Percentiles rank a stretch among this genome's conserved stretches.
Evolutionary conservation across 2,329 filamentous ascomycete species (phyloP).

Genomic region (Orbilia ellipsospora): DNA sequence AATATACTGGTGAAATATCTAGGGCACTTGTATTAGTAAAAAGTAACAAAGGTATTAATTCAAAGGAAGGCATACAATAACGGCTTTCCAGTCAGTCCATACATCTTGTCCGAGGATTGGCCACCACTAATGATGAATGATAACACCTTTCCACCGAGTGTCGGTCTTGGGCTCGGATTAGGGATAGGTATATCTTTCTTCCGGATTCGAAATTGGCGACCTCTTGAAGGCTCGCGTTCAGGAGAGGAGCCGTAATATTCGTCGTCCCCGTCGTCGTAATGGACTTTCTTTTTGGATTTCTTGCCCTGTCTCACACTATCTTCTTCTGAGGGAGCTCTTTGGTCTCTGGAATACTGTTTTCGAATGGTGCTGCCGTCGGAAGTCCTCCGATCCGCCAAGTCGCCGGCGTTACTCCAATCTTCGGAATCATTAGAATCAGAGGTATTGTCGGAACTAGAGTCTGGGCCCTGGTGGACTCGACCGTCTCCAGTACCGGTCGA

Average conservation of each 20-base stretch:
- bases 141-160: constrained; percentile 65
- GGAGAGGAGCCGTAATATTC: neutral
- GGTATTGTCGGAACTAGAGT: constrained; percentile 64
- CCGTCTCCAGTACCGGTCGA: constrained; percentile 48
- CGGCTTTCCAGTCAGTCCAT: constrained; percentile 95
- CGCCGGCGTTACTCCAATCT: constrained; percentile 93
- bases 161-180: constrained; percentile 9
- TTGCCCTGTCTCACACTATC: constrained; percentile 60
- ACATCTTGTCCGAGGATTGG: constrained; percentile 74
- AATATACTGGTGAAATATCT: constrained; percentile 96
- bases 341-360: constrained; percentile 62
- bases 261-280: constrained; percentile 26
- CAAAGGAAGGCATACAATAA: constrained; percentile 74
- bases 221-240: neutral
- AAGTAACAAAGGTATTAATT: neutral
- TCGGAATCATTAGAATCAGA: constrained; percentile 72
- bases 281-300: constrained; percentile 37
- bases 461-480: constrained; percentile 40
- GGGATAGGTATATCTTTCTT: constrained; percentile 50
- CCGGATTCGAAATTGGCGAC: constrained; percentile 15
- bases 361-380: constrained; percentile 80
- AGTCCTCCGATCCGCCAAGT: constrained; percentile 89
- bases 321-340: neutral
- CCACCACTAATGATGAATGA: constrained; percentile 87
- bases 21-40: constrained; percentile 13